A percentile compares a stretch with the other conserved stretches of the same genome.
phyloP scores from a whole-genome alignment of 345 rosid species.

The Dovyalis caffra region DNA sequence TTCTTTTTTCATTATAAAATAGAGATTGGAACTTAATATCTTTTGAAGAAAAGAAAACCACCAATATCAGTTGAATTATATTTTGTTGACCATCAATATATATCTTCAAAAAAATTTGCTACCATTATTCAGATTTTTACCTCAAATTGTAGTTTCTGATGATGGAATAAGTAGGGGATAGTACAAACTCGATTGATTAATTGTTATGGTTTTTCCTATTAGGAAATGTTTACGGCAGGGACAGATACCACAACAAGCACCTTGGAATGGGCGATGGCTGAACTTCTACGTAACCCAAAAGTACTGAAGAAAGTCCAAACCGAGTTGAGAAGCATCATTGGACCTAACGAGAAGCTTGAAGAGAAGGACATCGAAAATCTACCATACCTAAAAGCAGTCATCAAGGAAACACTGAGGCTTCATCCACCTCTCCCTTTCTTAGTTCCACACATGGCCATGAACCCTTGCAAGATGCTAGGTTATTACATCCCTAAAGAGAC shows the following conservation, averaged over 20 bases:
- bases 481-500: conserved; percentile 66
- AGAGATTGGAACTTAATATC: too few species aligned
- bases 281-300: conserved; percentile 57
- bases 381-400: conserved; percentile 64
- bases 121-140: too few species aligned
- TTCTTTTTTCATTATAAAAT: too few species aligned
- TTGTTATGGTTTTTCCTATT: neutral
- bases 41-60: too few species aligned
- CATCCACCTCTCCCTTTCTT: conserved; percentile 80
- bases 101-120: too few species aligned
- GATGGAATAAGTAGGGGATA: neutral
- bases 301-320: conserved; percentile 45
- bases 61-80: too few species aligned
- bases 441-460: conserved; percentile 82
- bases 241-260: conserved; percentile 89
- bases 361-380: conserved; percentile 58
- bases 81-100: too few species aligned
- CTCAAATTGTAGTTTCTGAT: too few species aligned
- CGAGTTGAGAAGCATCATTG: conserved; percentile 45
- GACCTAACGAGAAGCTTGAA: conserved; percentile 37
- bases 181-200: neutral
- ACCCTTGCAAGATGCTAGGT: conserved; percentile 51
- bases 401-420: conserved; percentile 71
- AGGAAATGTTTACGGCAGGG: conserved; percentile 88
- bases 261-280: conserved; percentile 88